Conservation (phyloP, 768 basidiomycete genomes). For the Suillus clintonianus region DNA sequence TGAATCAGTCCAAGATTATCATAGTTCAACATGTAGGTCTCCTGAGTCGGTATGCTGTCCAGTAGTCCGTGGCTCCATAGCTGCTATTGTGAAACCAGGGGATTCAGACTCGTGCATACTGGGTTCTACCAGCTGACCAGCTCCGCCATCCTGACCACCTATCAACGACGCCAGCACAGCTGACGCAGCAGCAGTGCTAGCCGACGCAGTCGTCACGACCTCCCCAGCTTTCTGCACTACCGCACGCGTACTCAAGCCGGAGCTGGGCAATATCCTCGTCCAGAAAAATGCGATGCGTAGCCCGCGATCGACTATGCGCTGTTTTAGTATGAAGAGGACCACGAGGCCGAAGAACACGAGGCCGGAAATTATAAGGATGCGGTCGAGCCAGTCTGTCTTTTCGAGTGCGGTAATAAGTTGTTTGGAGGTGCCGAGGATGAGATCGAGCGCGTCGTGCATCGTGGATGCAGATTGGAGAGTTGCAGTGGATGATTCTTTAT, state of each 20-base stretch:
- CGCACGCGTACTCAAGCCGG: conserved; percentile 21
- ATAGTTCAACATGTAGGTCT: not conserved
- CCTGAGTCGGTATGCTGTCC: not conserved
- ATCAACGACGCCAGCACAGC: not conserved
- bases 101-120: not conserved
- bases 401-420: conserved; percentile 86
- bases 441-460: conserved; percentile 74
- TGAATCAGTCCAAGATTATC: not conserved
- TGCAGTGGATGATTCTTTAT: conserved; percentile 73
- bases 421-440: conserved; percentile 76
- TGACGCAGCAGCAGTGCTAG: not conserved
- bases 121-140: not conserved
- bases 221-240: conserved; percentile 7
- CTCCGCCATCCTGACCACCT: not conserved
- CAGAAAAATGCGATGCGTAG: conserved; percentile 86
- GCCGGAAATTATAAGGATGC: conserved; percentile 77
- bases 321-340: conserved; percentile 85
- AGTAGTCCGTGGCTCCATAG: not conserved
- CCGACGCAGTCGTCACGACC: not conserved
- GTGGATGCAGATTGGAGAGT: conserved; percentile 73
- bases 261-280: conserved; percentile 67
- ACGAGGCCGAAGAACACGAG: conserved; percentile 84
- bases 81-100: not conserved
- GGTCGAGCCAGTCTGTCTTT: conserved; percentile 90
- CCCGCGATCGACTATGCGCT: conserved; percentile 80